phyloP scores from a whole-genome alignment of 345 rosid species.

The Gossypium ekmanianum region DNA sequence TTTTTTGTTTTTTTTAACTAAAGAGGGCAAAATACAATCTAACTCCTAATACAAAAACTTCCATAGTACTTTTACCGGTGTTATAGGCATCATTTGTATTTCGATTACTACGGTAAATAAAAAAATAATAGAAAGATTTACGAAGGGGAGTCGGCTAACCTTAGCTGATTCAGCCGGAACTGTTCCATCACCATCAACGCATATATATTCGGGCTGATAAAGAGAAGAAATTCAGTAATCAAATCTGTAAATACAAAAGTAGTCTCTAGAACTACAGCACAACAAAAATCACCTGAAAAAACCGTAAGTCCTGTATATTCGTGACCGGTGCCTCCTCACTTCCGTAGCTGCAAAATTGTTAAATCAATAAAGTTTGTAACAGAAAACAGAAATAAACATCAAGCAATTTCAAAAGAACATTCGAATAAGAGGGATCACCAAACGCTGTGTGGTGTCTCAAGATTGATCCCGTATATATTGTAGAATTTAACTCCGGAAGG shows the following conservation, averaged over 20 bases:
- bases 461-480: slow-evolving; percentile 76
- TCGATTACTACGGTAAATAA: background rate
- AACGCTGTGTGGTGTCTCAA: slow-evolving; percentile 88
- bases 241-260: background rate
- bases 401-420: background rate
- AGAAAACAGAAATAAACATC: slow-evolving; percentile 8
- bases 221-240: slow-evolving; percentile 10
- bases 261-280: background rate
- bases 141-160: slow-evolving; percentile 40
- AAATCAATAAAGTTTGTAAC: background rate
- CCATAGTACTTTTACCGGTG: too few relatives aligned
- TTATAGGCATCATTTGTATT: background rate
- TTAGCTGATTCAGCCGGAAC: slow-evolving; percentile 88
- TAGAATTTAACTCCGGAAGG: slow-evolving; percentile 86
- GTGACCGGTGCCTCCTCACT: slow-evolving; percentile 64
- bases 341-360: slow-evolving; percentile 66
- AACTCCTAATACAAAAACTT: too few relatives aligned
- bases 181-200: slow-evolving; percentile 93
- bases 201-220: slow-evolving; percentile 73
- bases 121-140: background rate
- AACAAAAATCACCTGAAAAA: slow-evolving; percentile 51
- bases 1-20: too few relatives aligned
- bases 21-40: too few relatives aligned
- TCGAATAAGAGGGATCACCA: slow-evolving; percentile 49
- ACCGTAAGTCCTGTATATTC: slow-evolving; percentile 49